phyloP scores from a whole-genome alignment of 805 yeast genomes.

The Zygosaccharomyces siamensis region DNA sequence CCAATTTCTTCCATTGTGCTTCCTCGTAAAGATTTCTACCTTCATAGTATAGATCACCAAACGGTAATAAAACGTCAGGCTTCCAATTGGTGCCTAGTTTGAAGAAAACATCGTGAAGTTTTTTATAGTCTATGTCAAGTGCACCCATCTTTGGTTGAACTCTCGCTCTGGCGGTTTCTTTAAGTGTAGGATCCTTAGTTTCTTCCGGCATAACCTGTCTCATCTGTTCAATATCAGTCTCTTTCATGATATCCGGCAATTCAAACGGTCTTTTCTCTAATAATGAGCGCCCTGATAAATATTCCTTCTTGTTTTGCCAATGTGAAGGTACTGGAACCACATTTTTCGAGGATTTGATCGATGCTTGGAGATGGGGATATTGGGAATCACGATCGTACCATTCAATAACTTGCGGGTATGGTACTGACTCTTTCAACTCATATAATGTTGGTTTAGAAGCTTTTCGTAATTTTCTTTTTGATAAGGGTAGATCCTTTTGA shows the following conservation, averaged over 20 bases:
- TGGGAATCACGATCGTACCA: conserved; percentile 84
- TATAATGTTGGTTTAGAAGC: conserved; percentile 60
- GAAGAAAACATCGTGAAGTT: conserved; percentile 81
- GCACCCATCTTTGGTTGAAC: conserved; percentile 88
- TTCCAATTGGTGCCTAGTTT: conserved; percentile 58
- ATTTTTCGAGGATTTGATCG: conserved; percentile 61
- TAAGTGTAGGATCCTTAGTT: conserved; percentile 47
- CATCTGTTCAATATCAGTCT: conserved; percentile 86
- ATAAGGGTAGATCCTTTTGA: conserved; percentile 20
- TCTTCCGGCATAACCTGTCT: conserved; percentile 46
- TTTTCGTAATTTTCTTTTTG: conserved; percentile 48
- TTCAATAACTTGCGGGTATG: conserved; percentile 70
- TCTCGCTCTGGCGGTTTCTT: conserved; percentile 71
- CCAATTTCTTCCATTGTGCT: conserved; percentile 30
- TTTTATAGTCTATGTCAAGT: conserved; percentile 79
- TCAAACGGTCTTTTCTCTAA: conserved; percentile 65
- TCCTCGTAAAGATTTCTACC: conserved; percentile 57
- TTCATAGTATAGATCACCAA: conserved; percentile 78
- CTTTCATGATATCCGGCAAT: conserved; percentile 70
- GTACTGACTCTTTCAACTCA: conserved; percentile 54
- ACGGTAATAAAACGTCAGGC: conserved; percentile 54
- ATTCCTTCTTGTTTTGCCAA: conserved; percentile 80
- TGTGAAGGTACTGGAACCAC: conserved; percentile 74
- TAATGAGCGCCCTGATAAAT: conserved; percentile 60
- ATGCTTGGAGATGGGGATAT: conserved; percentile 64